Evolutionary conservation across 176 grass and related monocot genomes (phyloP), one percentile per base, ranked within the genome.

Genomic region (Saccharum officinarum): DNA sequence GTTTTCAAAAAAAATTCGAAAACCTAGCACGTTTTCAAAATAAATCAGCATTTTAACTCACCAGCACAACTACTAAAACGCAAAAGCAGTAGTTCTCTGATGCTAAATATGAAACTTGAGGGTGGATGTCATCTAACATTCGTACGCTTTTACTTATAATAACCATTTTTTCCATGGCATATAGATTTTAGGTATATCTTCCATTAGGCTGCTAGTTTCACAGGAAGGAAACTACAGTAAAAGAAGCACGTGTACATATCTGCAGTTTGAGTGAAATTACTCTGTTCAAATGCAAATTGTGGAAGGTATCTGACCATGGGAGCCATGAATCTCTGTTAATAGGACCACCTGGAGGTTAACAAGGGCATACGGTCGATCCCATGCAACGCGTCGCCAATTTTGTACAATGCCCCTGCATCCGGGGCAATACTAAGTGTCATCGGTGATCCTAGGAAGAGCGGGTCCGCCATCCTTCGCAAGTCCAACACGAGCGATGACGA

Each of bases 401-500:
- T 86, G 57, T 98, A 95, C 52, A 71, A 57, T 28, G 59, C 82
- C 7, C 93, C 96, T 67, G 89, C 86, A 36, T 64, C 92, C 68
- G 86, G 91, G 17, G 57, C 83, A 78, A 85, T 95, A 66, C 31
- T 95, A 80, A 95, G 84, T 62, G 85, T 86, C 25, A 82, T 98
- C 2, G 86, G 96, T 36, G 89, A 98, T 77, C 78, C 94, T 20
- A 89, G 88, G 81, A 95, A 71, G 92, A 89, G 86, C 26, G 88
- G 91, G 15, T 94, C 84, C 0, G 84, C 96, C 18, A 84, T 98
- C 39, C 73, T 95, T 54, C 93, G 89, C 63, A 98, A 98, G 71
- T 92, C 93, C 47, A 89, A 95, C 86, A 94, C 87, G 0, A 98
- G 96, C 8, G 96, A 98, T 2, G 96, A 98, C 18, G 93, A 98